Percentiles rank a stretch among this genome's conserved stretches.
Evolutionary conservation across 352 stramenopile genomes (phyloP).

Genomic region (Globisporangium megalacanthum): DNA sequence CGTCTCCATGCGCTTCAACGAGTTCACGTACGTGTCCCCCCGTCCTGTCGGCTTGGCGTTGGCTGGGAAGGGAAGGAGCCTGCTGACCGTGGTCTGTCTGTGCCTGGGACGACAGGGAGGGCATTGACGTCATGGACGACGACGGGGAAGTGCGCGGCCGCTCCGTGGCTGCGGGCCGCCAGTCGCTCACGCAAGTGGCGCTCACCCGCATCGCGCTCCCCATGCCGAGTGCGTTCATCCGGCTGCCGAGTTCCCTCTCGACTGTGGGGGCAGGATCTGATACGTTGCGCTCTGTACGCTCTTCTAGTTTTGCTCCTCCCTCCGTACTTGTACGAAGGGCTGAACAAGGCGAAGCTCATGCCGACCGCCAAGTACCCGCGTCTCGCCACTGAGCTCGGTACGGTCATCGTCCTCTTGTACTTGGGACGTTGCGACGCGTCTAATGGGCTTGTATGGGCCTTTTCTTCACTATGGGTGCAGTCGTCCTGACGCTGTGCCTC

Average conservation of each 20-base stretch:
- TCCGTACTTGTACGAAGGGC: slow-evolving; percentile 72
- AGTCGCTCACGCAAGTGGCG: slow-evolving; percentile 76
- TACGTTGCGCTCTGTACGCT: background rate
- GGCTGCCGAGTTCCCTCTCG: background rate
- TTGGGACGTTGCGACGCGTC: too few species aligned
- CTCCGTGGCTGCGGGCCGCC: slow-evolving; percentile 67
- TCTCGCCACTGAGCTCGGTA: slow-evolving; percentile 73
- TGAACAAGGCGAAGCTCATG: slow-evolving; percentile 76
- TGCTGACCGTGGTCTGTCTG: too few species aligned
- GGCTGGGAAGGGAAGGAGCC: too few species aligned
- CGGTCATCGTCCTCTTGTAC: slow-evolving; percentile 2
- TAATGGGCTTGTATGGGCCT: background rate
- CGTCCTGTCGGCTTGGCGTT: background rate
- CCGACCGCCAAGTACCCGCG: slow-evolving; percentile 61
- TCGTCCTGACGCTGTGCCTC: slow-evolving; percentile 68
- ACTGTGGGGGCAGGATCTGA: background rate
- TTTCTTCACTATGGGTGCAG: slow-evolving; percentile 1
- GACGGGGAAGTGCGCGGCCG: slow-evolving; percentile 74
- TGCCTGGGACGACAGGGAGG: slow-evolving; percentile 50
- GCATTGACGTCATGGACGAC: slow-evolving; percentile 81
- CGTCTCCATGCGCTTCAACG: slow-evolving; percentile 86
- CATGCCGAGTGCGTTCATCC: slow-evolving; percentile 58
- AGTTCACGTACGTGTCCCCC: slow-evolving; percentile 56
- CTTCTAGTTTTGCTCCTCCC: slow-evolving; percentile 66
- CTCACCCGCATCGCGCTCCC: slow-evolving; percentile 74